Conservation (phyloP, 257 asterid genomes). For the Ballota nigra region DNA sequence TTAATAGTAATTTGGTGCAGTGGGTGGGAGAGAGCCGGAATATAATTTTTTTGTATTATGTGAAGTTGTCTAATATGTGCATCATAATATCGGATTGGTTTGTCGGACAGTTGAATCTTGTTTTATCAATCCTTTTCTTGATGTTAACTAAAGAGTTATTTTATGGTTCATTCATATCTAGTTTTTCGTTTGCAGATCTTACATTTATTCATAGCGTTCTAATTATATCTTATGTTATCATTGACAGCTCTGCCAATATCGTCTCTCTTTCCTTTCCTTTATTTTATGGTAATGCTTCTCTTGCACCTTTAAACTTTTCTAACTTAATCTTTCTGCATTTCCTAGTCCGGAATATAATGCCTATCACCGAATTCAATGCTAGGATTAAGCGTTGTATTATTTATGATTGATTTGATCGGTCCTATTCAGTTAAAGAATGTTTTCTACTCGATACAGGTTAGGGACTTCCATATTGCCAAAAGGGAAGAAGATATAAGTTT, state of each 20-base stretch:
- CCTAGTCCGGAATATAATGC: not conserved
- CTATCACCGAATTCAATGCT: not conserved
- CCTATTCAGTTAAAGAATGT: not conserved
- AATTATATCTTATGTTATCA: conserved; percentile 28
- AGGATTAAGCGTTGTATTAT: not conserved
- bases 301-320: not conserved
- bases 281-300: conserved; percentile 57
- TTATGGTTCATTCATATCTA: not conserved
- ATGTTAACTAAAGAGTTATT: not conserved
- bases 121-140: not conserved
- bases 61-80: not conserved
- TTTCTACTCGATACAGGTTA: conserved; percentile 31
- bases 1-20: not conserved
- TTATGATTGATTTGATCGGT: not conserved
- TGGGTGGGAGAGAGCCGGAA: not conserved
- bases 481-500: conserved; percentile 68
- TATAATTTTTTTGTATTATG: not conserved
- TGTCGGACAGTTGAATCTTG: not conserved
- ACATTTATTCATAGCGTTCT: conserved; percentile 13
- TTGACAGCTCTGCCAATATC: conserved; percentile 71
- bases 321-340: not conserved
- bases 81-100: not conserved
- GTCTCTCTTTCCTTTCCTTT: conserved; percentile 73
- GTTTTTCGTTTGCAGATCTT: not conserved
- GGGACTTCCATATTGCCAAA: conserved; percentile 54